Conservation (phyloP, 345 rosid genomes). For the Cardamine occulta region DNA sequence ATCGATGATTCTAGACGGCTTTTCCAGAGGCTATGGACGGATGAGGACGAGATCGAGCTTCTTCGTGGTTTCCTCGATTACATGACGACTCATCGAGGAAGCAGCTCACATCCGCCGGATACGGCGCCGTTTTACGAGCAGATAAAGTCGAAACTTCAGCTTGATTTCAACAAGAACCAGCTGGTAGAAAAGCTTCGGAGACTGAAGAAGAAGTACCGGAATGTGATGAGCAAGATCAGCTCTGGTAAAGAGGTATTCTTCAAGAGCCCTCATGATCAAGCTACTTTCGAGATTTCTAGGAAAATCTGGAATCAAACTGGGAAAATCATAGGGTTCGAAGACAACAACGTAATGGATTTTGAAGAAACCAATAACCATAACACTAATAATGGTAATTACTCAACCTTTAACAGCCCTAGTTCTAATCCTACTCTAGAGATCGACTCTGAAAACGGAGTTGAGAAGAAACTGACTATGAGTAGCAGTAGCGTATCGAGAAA, state of each 20-base stretch:
- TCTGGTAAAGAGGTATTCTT: conserved; percentile 89
- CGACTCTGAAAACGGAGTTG: conserved; percentile 52
- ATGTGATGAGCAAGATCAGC: conserved; percentile 67
- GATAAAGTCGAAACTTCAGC: conserved; percentile 93
- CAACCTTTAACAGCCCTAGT: conserved; percentile 34
- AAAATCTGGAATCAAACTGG: conserved; percentile 77
- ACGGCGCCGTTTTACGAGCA: conserved; percentile 91
- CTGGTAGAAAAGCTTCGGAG: conserved; percentile 93
- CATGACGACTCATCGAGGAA: conserved; percentile 54
- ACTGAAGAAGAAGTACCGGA: conserved; percentile 90
- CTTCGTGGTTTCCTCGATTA: conserved; percentile 90
- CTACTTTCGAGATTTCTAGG: conserved; percentile 93
- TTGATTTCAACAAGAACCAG: conserved; percentile 96
- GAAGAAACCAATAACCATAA: conserved; percentile 61
- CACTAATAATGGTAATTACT: conserved; percentile 36
- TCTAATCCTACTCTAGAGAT: conserved; percentile 40
- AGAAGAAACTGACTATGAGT: conserved; percentile 48
- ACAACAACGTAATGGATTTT: conserved; percentile 61
- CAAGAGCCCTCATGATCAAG: conserved; percentile 89
- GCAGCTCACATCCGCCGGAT: conserved; percentile 70
- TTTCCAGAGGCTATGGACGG: conserved; percentile 96
- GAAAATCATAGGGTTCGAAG: conserved; percentile 55
- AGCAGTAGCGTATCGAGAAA: conserved; percentile 52
- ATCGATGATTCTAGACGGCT: conserved; percentile 76
- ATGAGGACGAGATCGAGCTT: conserved; percentile 98